Evolutionary conservation across 2,329 filamentous ascomycete genomes (phyloP).

Genomic region (Ascocoryne sarcoides): DNA sequence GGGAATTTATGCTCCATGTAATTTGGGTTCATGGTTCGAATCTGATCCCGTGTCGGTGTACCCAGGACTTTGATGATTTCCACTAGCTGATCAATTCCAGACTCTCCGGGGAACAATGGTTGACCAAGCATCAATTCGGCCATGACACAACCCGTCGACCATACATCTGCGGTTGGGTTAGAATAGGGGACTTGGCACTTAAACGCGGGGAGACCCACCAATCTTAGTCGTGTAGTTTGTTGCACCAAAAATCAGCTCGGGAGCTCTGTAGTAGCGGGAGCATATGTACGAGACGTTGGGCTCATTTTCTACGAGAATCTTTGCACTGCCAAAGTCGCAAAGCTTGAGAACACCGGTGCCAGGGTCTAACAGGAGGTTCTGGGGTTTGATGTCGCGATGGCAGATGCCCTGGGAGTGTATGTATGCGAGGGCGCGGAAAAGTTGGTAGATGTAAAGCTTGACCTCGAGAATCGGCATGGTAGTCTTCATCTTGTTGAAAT

Average conservation of each 20-base stretch:
- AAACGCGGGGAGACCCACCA: constrained; percentile 50
- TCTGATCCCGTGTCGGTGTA: constrained; percentile 93
- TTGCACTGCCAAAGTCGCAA: constrained; percentile 97
- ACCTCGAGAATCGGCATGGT: constrained; percentile 98
- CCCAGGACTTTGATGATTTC: constrained; percentile 99
- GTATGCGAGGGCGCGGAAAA: constrained; percentile 96
- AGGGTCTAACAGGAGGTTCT: constrained; percentile 91
- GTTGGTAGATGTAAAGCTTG: constrained; percentile 99
- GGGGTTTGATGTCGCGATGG: constrained; percentile 97
- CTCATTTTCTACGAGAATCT: constrained; percentile 97
- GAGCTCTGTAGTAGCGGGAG: constrained; percentile 96
- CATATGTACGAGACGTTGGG: constrained; percentile 99
- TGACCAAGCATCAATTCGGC: constrained; percentile 98
- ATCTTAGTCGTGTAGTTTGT: constrained; percentile 99
- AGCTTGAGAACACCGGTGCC: constrained; percentile 88
- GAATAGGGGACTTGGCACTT: constrained; percentile 9
- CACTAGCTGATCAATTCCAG: constrained; percentile 94
- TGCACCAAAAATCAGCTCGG: constrained; percentile 95
- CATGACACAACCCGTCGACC: constrained; percentile 99
- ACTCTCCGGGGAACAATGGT: constrained; percentile 95
- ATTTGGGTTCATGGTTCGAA: constrained; percentile 99
- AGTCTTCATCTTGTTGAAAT: constrained; percentile 99
- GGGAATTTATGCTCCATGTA: constrained; percentile 99
- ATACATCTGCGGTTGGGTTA: constrained; percentile 62
- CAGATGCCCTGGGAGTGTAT: constrained; percentile 99